Evolutionary conservation across 2,329 filamentous ascomycete species (phyloP).

Genomic region (Beauveria varroae): DNA sequence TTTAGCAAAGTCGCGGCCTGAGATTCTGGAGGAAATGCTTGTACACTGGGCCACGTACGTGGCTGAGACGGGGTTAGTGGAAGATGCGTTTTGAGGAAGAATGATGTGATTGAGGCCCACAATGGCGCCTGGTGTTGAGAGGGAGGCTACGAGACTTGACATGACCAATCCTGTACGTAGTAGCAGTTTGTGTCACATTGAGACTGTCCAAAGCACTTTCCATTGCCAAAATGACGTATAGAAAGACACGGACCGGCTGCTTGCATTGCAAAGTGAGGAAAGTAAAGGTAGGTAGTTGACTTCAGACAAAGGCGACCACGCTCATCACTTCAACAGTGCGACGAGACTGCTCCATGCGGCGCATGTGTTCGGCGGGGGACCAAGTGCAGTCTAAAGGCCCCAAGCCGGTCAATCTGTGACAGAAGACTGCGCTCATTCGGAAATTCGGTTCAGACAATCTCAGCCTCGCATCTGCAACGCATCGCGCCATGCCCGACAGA

Average conservation of each 20-base stretch:
- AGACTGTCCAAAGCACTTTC: background rate
- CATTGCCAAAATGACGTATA: background rate
- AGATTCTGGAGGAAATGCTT: conserved; percentile 39
- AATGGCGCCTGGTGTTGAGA: background rate
- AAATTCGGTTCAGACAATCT: background rate
- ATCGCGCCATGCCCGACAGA: background rate
- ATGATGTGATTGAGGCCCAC: conserved; percentile 1
- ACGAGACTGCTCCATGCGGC: background rate
- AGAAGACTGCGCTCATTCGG: background rate
- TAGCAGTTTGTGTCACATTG: background rate
- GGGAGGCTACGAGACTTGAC: background rate
- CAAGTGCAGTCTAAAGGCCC: background rate
- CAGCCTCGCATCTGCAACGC: background rate
- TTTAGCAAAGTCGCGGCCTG: conserved; percentile 25
- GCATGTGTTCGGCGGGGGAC: background rate
- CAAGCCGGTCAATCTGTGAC: background rate
- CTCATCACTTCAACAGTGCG: background rate
- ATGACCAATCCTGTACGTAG: background rate
- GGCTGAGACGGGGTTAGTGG: conserved; percentile 16
- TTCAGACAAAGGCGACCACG: background rate
- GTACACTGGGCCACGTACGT: conserved; percentile 51
- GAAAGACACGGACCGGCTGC: background rate
- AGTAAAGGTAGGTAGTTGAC: background rate
- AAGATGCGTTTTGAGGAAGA: background rate
- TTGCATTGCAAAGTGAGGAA: background rate